Conservation (phyloP, 257 asterid species). For the Henckelia pumila region DNA sequence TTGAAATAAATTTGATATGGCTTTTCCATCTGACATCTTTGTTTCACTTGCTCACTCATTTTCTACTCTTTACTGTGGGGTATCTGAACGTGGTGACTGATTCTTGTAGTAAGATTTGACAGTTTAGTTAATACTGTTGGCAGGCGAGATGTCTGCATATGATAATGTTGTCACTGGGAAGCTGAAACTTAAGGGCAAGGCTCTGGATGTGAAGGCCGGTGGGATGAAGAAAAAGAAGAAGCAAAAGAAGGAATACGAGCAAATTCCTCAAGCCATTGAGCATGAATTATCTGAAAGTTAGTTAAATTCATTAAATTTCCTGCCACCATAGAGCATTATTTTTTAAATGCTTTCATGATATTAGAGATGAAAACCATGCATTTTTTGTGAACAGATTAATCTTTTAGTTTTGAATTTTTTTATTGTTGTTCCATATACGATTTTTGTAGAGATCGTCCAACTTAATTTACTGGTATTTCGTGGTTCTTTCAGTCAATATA, state of each 20-base stretch:
- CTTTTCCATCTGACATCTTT: not conserved
- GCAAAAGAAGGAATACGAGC: conserved; percentile 53
- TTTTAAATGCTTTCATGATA: not conserved
- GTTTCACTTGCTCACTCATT: too few relatives aligned
- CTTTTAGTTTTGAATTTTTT: too few relatives aligned
- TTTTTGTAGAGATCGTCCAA: not conserved
- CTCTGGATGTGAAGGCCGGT: conserved; percentile 77
- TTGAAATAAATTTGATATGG: too few relatives aligned
- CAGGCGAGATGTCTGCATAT: conserved; percentile 67
- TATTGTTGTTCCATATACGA: too few relatives aligned
- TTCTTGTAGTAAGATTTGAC: not conserved
- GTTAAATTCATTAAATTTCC: not conserved
- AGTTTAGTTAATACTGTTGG: conserved; percentile 4
- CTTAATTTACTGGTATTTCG: not conserved
- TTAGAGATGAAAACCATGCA: not conserved
- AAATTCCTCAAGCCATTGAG: conserved; percentile 38
- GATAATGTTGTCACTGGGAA: conserved; percentile 87
- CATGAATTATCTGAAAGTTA: conserved; percentile 34
- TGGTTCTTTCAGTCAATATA: conserved; percentile 3
- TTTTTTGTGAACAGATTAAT: not conserved
- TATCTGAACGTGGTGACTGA: not conserved
- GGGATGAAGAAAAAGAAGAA: conserved; percentile 73
- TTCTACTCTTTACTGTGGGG: too few relatives aligned
- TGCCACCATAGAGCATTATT: not conserved
- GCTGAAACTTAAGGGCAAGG: conserved; percentile 92